Evolutionary conservation across 176 grass and related monocot genomes (phyloP).

Genomic region (Oryza longistaminata): DNA sequence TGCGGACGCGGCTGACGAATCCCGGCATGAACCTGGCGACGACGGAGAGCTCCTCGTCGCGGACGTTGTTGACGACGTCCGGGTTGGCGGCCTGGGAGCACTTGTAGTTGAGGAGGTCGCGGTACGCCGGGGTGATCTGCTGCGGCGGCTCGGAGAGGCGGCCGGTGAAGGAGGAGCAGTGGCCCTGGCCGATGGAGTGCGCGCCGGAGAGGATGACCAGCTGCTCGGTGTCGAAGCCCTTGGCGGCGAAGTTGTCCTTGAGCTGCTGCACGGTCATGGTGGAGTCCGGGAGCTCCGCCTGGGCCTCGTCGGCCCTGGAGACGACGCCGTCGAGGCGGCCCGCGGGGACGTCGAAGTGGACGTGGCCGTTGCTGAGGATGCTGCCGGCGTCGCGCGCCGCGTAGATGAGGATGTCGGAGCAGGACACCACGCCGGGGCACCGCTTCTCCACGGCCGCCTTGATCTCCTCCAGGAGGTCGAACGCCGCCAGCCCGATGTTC

Average conservation of each 20-base stretch:
- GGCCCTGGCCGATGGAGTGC: constrained; percentile 65
- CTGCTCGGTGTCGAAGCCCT: constrained; percentile 60
- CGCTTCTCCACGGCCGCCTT: constrained; percentile 49
- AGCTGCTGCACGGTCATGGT: constrained; percentile 26
- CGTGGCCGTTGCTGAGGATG: constrained; percentile 44
- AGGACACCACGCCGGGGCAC: constrained; percentile 63
- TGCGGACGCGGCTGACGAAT: constrained; percentile 44
- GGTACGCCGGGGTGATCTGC: constrained; percentile 48
- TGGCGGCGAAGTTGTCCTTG: constrained; percentile 41
- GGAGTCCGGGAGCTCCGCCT: constrained; percentile 51
- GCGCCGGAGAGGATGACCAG: constrained; percentile 66
- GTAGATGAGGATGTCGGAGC: constrained; percentile 63
- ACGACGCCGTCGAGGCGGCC: constrained; percentile 61
- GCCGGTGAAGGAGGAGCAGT: constrained; percentile 53
- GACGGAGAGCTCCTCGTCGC: constrained; percentile 9
- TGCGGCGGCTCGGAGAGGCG: constrained; percentile 29
- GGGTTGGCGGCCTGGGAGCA: constrained; percentile 32
- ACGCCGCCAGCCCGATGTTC: constrained; percentile 52
- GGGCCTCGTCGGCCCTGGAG: constrained; percentile 48
- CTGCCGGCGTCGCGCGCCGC: constrained; percentile 54
- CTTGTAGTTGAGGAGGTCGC: constrained; percentile 37
- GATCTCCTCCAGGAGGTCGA: constrained; percentile 61
- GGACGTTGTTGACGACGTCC: constrained; percentile 5
- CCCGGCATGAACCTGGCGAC: constrained; percentile 23
- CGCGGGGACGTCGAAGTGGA: constrained; percentile 52